phyloP scores from a whole-genome alignment of 176 grass and related monocot genomes.

The Tuctoria greenei region DNA sequence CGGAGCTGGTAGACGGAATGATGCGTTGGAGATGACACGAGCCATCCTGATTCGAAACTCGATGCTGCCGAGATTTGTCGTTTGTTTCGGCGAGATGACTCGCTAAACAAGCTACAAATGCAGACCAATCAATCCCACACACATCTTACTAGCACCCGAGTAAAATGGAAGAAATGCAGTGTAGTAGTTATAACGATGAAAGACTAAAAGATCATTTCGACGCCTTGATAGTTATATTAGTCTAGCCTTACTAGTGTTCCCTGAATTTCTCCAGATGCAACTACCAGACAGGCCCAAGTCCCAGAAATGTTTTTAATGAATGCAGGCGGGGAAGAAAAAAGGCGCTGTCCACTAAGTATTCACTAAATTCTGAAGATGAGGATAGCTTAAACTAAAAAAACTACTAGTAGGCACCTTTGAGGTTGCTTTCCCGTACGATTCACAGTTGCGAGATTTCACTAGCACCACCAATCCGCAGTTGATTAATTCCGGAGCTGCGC shows the following conservation, averaged over 20 bases:
- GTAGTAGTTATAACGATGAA: not conserved
- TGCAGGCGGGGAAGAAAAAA: not conserved
- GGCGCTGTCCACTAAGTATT: not conserved
- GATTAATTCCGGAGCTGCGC: not conserved
- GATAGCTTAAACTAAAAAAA: not conserved
- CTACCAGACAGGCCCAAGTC: no score
- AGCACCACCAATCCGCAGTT: not conserved
- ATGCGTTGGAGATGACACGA: constrained; percentile 6
- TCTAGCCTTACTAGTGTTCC: not conserved
- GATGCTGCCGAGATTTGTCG: not conserved
- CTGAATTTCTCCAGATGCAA: not conserved
- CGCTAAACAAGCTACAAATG: not conserved
- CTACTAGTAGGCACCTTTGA: constrained; percentile 11
- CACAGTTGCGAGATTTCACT: not conserved
- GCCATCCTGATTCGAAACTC: not conserved
- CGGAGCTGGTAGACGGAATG: not conserved
- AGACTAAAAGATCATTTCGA: not conserved
- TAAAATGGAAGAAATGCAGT: not conserved
- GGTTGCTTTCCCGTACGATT: constrained; percentile 24
- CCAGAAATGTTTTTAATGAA: no score
- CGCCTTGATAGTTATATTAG: not conserved
- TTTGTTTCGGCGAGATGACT: not conserved
- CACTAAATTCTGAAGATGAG: not conserved
- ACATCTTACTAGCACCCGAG: not conserved
- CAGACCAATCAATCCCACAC: not conserved